Percentiles rank a stretch among this genome's conserved stretches.
These are phyloP conservation scores for Shiraia bambusicola DNA, from an alignment of 2,329 filamentous ascomycete genomes.

Conservation along the genomic window DNA sequence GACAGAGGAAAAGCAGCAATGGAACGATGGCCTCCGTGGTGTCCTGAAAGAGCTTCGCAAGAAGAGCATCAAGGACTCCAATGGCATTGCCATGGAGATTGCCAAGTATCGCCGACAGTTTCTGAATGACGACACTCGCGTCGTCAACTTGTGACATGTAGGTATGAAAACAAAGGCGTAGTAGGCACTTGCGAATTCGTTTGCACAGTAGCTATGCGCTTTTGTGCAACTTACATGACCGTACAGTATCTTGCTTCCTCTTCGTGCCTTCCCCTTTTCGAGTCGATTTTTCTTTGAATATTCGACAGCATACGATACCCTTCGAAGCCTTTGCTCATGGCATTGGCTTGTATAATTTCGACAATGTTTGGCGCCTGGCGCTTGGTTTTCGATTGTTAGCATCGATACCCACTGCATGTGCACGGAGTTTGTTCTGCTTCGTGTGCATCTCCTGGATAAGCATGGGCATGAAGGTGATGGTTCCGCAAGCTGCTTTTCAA, in stretches of 20 bases:
- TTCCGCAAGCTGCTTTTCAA: background rate
- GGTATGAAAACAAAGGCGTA: slow-evolving; percentile 3
- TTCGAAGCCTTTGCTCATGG: slow-evolving; percentile 2
- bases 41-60: slow-evolving; percentile 43
- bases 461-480: background rate
- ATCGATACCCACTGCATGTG: slow-evolving; percentile 28
- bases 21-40: slow-evolving; percentile 42
- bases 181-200: background rate
- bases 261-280: slow-evolving; percentile 1
- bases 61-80: slow-evolving; percentile 41
- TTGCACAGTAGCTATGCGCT: background rate
- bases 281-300: slow-evolving; percentile 1
- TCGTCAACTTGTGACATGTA: slow-evolving; percentile 39
- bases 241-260: slow-evolving; percentile 6
- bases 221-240: slow-evolving; percentile 11
- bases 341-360: slow-evolving; percentile 7
- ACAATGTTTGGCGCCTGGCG: slow-evolving; percentile 13
- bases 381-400: slow-evolving; percentile 22
- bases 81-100: slow-evolving; percentile 44
- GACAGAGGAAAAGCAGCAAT: slow-evolving; percentile 59
- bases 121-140: slow-evolving; percentile 43
- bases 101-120: slow-evolving; percentile 44
- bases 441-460: slow-evolving; percentile 2
- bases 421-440: slow-evolving; percentile 14
- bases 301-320: slow-evolving; percentile 1